Percentiles rank a stretch among this genome's conserved stretches.
These are phyloP conservation scores for Cichorium intybus DNA, from an alignment of 140 eudicot genomes.

Conservation along the genomic window DNA sequence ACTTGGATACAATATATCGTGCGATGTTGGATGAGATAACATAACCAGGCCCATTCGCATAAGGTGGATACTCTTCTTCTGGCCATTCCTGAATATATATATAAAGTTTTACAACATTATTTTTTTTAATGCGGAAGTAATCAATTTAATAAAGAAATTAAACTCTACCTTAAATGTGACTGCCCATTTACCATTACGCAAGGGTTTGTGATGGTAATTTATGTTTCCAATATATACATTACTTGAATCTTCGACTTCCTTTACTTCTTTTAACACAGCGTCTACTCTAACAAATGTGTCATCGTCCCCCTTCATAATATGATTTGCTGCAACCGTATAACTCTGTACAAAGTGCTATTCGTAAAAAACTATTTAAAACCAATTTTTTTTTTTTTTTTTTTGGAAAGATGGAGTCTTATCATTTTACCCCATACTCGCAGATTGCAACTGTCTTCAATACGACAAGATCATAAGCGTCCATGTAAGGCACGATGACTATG, in stretches of 20 bases:
- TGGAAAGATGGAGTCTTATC: too few relatives aligned
- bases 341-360: conserved; percentile 48
- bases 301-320: conserved; percentile 92
- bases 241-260: conserved; percentile 42
- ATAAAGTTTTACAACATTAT: not conserved
- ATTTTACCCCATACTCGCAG: conserved; percentile 84
- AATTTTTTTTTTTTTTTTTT: conserved; percentile 1
- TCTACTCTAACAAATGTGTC: conserved; percentile 94
- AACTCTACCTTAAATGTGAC: conserved; percentile 87
- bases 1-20: conserved; percentile 53
- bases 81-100: conserved; percentile 77
- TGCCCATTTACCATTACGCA: conserved; percentile 95
- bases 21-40: conserved; percentile 84
- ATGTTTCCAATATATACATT: conserved; percentile 86
- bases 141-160: too few relatives aligned
- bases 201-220: conserved; percentile 83
- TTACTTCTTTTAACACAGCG: conserved; percentile 65
- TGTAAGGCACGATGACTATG: conserved; percentile 88
- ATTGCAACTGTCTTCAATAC: conserved; percentile 89
- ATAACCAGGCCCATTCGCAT: conserved; percentile 96
- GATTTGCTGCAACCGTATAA: conserved; percentile 62
- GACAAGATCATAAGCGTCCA: conserved; percentile 92
- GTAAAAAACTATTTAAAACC: not conserved
- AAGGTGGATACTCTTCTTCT: conserved; percentile 88
- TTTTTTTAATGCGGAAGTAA: too few relatives aligned